phyloP scores from a whole-genome alignment of 192 early-diverging fungal genomes.

The Mortierella claussenii region DNA sequence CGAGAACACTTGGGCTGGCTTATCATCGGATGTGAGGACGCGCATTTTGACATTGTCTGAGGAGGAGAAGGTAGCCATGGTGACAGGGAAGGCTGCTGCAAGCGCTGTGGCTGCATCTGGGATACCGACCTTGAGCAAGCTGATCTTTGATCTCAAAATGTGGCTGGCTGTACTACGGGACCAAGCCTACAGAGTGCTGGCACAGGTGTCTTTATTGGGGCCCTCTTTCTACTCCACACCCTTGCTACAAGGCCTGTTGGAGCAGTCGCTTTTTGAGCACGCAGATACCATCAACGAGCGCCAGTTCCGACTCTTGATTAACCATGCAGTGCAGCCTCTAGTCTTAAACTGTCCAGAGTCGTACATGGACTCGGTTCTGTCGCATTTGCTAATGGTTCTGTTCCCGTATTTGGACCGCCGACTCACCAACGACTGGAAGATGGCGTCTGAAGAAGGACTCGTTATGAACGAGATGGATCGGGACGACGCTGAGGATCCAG shows the following conservation, averaged over 20 bases:
- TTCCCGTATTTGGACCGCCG: conserved; percentile 49
- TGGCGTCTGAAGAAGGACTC: conserved; percentile 36
- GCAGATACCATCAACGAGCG: conserved; percentile 34
- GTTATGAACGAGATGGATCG: conserved; percentile 32
- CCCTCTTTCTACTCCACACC: conserved; percentile 44
- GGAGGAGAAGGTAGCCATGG: conserved; percentile 44
- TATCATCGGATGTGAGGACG: conserved; percentile 15
- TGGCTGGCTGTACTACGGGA: conserved; percentile 34
- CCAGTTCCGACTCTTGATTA: conserved; percentile 35
- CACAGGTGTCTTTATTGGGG: conserved; percentile 32
- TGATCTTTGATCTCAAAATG: conserved; percentile 26
- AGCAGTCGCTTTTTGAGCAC: conserved; percentile 50
- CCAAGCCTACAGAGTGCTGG: conserved; percentile 34
- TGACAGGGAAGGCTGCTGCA: conserved; percentile 20
- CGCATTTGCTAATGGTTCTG: conserved; percentile 29
- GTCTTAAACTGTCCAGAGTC: conserved; percentile 38
- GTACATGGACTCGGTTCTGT: conserved; percentile 21
- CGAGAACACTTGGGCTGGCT: conserved; percentile 6
- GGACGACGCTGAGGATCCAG: conserved; percentile 9
- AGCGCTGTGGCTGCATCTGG: neutral
- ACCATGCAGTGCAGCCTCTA: conserved; percentile 28
- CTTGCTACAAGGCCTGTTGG: conserved; percentile 19
- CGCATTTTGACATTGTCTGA: conserved; percentile 4
- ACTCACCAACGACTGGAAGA: conserved; percentile 39
- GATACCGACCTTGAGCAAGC: neutral